Percentiles rank a stretch among this genome's conserved stretches.
These are phyloP conservation scores for Neodidymelliopsis sp. DNA, from an alignment of 2,329 filamentous ascomycete species.

Conservation along the genomic window DNA sequence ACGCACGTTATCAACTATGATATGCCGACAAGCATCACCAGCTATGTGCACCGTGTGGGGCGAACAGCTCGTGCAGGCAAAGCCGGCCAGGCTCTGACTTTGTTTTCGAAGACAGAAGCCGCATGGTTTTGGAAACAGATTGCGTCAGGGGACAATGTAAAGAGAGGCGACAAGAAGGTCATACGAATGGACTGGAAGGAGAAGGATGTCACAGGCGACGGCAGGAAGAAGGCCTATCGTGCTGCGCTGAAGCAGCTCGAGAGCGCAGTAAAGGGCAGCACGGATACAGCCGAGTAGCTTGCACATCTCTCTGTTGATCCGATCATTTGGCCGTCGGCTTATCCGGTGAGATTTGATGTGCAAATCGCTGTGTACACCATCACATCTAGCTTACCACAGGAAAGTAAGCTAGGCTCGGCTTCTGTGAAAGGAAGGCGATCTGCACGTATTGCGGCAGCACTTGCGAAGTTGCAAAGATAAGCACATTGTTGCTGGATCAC, in stretches of 20 bases:
- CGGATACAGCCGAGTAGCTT: conserved; percentile 19
- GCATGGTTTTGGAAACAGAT: conserved; percentile 93
- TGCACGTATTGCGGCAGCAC: conserved; percentile 5
- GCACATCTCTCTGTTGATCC: conserved; percentile 6
- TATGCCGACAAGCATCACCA: conserved; percentile 78
- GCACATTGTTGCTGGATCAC: conserved; percentile 7
- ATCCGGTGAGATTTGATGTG: conserved; percentile 1
- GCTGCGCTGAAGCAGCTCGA: conserved; percentile 68
- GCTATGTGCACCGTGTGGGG: conserved; percentile 91
- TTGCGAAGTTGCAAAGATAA: conserved; percentile 15
- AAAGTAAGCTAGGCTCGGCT: conserved; percentile 2
- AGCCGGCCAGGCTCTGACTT: conserved; percentile 80
- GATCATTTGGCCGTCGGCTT: conserved; percentile 11
- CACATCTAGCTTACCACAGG: neutral
- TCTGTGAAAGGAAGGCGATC: conserved; percentile 4
- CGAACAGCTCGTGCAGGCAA: conserved; percentile 85
- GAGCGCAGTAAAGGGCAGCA: conserved; percentile 61
- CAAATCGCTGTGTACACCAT: neutral
- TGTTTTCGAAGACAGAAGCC: conserved; percentile 82
- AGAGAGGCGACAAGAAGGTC: conserved; percentile 55
- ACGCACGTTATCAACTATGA: conserved; percentile 95
- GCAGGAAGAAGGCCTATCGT: conserved; percentile 54
- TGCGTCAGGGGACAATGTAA: conserved; percentile 63
- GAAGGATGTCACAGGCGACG: conserved; percentile 50
- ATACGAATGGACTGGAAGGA: conserved; percentile 54